Conservation (phyloP, 1,284 basidiomycete species). For the Boletus subluridellus region DNA sequence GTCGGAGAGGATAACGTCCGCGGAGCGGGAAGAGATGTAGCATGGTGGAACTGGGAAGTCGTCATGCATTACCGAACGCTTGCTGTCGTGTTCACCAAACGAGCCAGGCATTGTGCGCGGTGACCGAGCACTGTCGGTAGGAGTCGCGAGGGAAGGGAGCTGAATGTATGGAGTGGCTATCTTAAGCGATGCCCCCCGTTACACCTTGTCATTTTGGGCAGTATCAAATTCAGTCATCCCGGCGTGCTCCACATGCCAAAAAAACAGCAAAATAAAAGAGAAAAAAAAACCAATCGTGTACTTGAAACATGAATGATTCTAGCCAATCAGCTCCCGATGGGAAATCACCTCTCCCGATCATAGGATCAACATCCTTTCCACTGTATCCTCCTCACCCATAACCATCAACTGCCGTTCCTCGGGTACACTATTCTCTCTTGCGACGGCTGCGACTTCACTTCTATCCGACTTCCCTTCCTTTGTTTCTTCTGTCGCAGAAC, state of each 20-base stretch:
- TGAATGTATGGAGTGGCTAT: constrained; percentile 13
- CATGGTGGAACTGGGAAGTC: constrained; percentile 46
- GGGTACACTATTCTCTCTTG: not conserved
- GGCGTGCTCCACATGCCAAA: not conserved
- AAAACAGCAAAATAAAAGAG: not conserved
- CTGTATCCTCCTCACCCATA: constrained; percentile 26
- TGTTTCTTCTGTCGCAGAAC: not conserved
- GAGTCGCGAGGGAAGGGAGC: constrained; percentile 5
- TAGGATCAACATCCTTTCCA: constrained; percentile 26
- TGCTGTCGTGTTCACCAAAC: constrained; percentile 14
- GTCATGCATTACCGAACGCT: constrained; percentile 8
- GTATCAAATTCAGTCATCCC: constrained; percentile 6
- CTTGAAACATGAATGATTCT: not conserved
- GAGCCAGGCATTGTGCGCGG: constrained; percentile 25
- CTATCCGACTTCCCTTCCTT: not conserved
- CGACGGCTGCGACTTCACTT: not conserved
- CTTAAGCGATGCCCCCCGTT: constrained; percentile 21
- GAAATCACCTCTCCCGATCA: constrained; percentile 2
- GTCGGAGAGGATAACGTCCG: constrained; percentile 86
- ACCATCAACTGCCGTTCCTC: not conserved
- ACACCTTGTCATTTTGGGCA: constrained; percentile 13
- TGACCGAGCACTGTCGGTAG: not conserved
- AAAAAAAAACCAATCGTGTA: not conserved
- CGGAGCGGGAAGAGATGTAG: constrained; percentile 77
- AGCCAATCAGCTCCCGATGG: not conserved